phyloP scores from a whole-genome alignment of 129 eudicot genomes.

The Artemisia annua region DNA sequence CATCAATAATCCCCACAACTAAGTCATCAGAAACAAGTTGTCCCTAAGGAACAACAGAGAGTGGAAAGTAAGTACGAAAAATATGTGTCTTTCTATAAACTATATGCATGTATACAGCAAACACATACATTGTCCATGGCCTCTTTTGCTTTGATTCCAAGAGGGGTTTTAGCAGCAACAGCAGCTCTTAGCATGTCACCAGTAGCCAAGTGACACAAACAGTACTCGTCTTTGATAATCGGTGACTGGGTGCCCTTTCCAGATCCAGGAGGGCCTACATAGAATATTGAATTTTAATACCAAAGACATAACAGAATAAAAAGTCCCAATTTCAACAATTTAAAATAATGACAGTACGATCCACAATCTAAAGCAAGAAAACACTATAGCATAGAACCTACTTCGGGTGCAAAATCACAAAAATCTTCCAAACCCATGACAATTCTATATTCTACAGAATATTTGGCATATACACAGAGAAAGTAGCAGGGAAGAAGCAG shows the following conservation, averaged over 20 bases:
- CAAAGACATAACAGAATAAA: not conserved
- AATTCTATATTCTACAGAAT: not conserved
- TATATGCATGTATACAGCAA: not conserved
- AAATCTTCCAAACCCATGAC: conserved; percentile 7
- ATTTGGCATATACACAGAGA: no score
- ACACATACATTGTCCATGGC: conserved; percentile 86
- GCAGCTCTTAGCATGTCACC: conserved; percentile 98
- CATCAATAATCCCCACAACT: conserved; percentile 92
- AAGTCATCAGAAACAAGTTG: conserved; percentile 96
- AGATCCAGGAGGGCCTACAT: conserved; percentile 96
- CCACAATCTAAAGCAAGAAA: no score
- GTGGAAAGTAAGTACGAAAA: not conserved
- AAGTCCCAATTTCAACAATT: conserved; percentile 6
- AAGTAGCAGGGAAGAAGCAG: no score
- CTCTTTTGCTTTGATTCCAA: conserved; percentile 85
- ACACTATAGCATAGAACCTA: not conserved
- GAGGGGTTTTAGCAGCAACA: conserved; percentile 95
- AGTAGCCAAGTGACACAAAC: conserved; percentile 92
- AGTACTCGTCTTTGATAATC: conserved; percentile 81
- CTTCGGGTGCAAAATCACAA: conserved; percentile 5
- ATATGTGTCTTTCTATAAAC: not conserved
- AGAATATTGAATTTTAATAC: conserved; percentile 4
- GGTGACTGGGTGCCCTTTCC: conserved; percentile 99
- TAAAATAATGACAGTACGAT: no score
- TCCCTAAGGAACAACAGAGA: conserved; percentile 46